Percentiles rank a stretch among this genome's conserved stretches.
Conservation (phyloP, 2,329 filamentous ascomycete genomes). For the Neonectria hederae region DNA sequence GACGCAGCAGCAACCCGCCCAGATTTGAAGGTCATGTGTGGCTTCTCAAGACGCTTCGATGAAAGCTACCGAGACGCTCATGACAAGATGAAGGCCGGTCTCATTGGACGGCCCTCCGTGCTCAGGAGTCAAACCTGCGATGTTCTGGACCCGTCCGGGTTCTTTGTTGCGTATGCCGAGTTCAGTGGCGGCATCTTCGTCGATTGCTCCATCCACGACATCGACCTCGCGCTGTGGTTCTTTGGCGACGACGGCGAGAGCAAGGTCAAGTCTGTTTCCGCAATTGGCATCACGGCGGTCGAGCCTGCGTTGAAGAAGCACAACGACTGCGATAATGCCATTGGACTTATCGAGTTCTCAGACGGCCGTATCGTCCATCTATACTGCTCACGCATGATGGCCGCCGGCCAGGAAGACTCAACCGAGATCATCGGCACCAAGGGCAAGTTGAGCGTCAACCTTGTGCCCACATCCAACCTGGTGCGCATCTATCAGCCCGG, state of each 20-base stretch:
- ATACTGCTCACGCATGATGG: constrained; percentile 73
- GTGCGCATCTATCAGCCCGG: constrained; percentile 63
- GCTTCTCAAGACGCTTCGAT: constrained; percentile 59
- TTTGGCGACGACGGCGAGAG: constrained; percentile 42
- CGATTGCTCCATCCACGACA: constrained; percentile 76
- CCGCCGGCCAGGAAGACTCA: constrained; percentile 72
- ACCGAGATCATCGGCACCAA: constrained; percentile 74
- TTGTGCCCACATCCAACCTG: constrained; percentile 50
- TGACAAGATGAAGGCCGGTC: constrained; percentile 59
- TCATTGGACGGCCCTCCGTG: constrained; percentile 68
- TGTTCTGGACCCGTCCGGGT: constrained; percentile 70
- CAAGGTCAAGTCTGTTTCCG: constrained; percentile 41
- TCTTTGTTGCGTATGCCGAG: constrained; percentile 73
- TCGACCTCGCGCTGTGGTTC: constrained; percentile 51
- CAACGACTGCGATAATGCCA: constrained; percentile 45
- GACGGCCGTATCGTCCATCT: constrained; percentile 71
- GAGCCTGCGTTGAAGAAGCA: constrained; percentile 42
- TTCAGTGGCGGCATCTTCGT: constrained; percentile 76
- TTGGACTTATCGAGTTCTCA: constrained; percentile 72
- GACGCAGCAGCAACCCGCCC: constrained; percentile 51
- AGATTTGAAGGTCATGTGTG: constrained; percentile 68
- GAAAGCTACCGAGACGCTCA: constrained; percentile 70
- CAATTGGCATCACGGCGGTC: constrained; percentile 43
- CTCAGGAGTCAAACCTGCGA: constrained; percentile 75
- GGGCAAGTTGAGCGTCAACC: constrained; percentile 70